A percentile compares a stretch with the other conserved stretches of the same genome.
These are phyloP conservation scores for Crithidia mellificae DNA, from an alignment of 208 protist genomes.

Conservation along the genomic window DNA sequence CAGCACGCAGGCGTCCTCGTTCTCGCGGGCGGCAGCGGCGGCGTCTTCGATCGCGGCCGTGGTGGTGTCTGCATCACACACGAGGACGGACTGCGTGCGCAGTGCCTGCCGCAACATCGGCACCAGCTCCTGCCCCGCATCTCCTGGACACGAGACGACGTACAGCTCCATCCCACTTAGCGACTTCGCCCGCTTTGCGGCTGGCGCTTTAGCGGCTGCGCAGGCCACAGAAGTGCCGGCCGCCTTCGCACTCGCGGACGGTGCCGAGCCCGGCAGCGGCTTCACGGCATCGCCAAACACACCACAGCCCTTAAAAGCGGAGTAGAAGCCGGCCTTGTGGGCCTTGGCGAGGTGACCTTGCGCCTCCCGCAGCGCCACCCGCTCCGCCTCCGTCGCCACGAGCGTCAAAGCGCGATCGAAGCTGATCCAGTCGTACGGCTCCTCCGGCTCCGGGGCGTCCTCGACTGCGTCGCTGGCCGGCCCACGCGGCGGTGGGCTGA, in stretches of 20 bases:
- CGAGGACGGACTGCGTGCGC: slow-evolving; percentile 18
- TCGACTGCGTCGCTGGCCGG: slow-evolving; percentile 57
- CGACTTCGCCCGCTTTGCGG: slow-evolving; percentile 2
- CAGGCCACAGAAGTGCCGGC: neutral
- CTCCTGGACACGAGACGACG: slow-evolving; percentile 49
- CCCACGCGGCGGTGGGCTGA: slow-evolving; percentile 57
- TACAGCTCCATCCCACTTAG: slow-evolving; percentile 46
- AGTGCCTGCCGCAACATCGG: slow-evolving; percentile 17
- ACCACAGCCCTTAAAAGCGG: slow-evolving; percentile 53
- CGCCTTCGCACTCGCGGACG: neutral
- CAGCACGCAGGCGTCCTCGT: slow-evolving; percentile 20
- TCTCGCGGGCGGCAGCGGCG: slow-evolving; percentile 5
- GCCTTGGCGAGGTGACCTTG: slow-evolving; percentile 45
- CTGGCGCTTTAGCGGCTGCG: neutral
- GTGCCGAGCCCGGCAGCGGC: slow-evolving; percentile 7
- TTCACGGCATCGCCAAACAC: slow-evolving; percentile 68
- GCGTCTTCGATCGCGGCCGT: slow-evolving; percentile 13
- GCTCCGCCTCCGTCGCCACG: slow-evolving; percentile 47
- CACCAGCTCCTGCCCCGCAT: slow-evolving; percentile 17
- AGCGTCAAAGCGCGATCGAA: slow-evolving; percentile 45
- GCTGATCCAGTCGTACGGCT: slow-evolving; percentile 86
- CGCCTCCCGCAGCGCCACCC: slow-evolving; percentile 49
- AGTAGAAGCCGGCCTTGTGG: slow-evolving; percentile 57
- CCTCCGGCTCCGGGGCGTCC: slow-evolving; percentile 50
- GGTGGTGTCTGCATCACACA: slow-evolving; percentile 27